These are phyloP conservation scores for Dipodascus geniculatus DNA, from an alignment of 805 yeast genomes.

Conservation along the genomic window DNA sequence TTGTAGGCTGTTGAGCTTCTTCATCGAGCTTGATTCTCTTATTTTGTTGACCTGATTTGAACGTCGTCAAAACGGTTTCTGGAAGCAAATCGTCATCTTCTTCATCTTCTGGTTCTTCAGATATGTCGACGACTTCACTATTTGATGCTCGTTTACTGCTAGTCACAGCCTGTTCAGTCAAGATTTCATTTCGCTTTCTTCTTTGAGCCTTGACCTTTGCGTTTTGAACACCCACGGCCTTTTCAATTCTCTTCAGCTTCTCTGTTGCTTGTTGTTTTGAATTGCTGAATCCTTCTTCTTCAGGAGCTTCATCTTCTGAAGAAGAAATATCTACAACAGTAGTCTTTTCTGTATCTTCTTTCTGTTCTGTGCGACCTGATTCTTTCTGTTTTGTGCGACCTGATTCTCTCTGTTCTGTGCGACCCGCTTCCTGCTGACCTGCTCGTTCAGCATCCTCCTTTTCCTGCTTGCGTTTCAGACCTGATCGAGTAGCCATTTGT, in stretches of 20 bases:
- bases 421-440: too few species aligned
- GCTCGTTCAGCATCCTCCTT: background rate
- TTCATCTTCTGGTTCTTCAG: background rate
- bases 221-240: background rate
- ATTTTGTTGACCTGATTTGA: too few species aligned
- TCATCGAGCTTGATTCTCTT: background rate
- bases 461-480: background rate
- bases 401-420: too few species aligned
- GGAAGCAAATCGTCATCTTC: background rate
- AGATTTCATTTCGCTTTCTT: background rate
- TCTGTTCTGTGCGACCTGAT: too few species aligned
- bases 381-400: too few species aligned
- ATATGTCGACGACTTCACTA: background rate
- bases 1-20: background rate
- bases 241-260: background rate
- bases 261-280: background rate
- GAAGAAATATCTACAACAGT: background rate
- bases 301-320: conserved; percentile 1
- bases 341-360: too few species aligned
- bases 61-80: background rate
- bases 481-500: background rate
- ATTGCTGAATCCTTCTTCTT: background rate
- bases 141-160: background rate
- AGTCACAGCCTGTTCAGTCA: background rate
- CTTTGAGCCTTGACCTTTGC: background rate